Evolutionary conservation across 2,329 filamentous ascomycete species (phyloP), one percentile per base, ranked within the genome.

Genomic region (Colletotrichum acutatum): DNA sequence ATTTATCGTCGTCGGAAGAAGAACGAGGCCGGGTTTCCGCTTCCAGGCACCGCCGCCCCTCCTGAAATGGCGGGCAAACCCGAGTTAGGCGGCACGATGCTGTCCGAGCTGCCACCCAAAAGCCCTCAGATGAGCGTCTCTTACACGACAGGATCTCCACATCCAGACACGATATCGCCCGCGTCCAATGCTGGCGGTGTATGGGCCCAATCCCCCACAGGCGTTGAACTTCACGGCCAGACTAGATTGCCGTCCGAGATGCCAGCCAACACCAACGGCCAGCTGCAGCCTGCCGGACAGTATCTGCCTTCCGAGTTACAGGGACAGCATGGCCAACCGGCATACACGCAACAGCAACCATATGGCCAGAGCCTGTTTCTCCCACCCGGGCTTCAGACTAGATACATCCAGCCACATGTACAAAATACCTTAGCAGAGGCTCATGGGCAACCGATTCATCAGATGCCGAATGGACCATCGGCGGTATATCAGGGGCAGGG

Each of bases 1-100:
- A 81, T 86, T 76, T 79, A 85, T 54, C 76, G 83, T 28, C 81
- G 78, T 54, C 80, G 77, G 49, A 81, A 79, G 34, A 80, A 78
- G 30, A 63, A 9, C 32, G 69, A 3, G 71, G 74, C 16, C 53
- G 68, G n/a, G 53, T 66, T 16, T 61, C 74, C 9, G 54, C 76
- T 46, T 68, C 71, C 26, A 11, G 74, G 77, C 4, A 76, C 77
- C 24, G 37, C 37, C 4, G 65, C 37, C 4, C 67, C 62, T 6
- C 46, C 61, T 12, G 64, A 66, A 32, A n/a, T 74, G 66, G 76
- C 75, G 19, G 81, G 82, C 4, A 83, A 82, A 65, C 77, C 82
- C 4, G 83, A 84, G 70, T 77, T 80, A 11, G 74, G 70, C 7
- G 79, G 77, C 2, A 77, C 68, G 1, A 32, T 79, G 58, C 34